Evolutionary conservation across 1,284 basidiomycete species (phyloP), one percentile per base, ranked within the genome.

Genomic region (Bjerkandera adusta): DNA sequence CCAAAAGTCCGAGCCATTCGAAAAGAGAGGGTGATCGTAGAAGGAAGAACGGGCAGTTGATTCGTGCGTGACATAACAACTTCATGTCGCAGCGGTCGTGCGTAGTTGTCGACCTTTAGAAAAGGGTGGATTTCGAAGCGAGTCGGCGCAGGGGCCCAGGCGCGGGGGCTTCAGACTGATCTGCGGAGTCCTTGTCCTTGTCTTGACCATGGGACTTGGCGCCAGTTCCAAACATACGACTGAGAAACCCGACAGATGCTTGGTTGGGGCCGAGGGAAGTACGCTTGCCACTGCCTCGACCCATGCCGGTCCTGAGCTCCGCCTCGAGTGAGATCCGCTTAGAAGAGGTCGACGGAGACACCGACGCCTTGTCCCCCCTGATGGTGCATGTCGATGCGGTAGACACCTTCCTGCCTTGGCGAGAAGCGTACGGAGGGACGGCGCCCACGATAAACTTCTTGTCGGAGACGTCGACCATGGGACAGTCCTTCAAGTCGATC

Each of bases 161-260:
- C 30, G 61, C 63, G 24, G 66, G 58, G 44, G 60, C 55, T 25
- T 70, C 64, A 29, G 54, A 49, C 47, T 63, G 58, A 52, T 69
- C 69, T 46, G 64, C 53, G 56, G 64, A 55, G 50, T 65, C 61
- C 54, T 54, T 54, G 45, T 69, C 56, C 56, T 54, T 48, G 45
- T 70, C 66, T 54, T 66, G 64, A 42, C 67, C 61, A 51, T 72
- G 70, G n/a, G 65, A 61, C 56, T 76, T 76, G 35, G 68, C 72
- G 43, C 75, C 75, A 16, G 75, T 75, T 37, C 73, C 81, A 76
- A 81, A 84, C 79, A 85, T 81, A 25, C 82, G 71, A 53, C 78
- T 82, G 37, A 85, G 67, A 61, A 84, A 83, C 29, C 73, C 69
- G 24, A 69, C 69, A 18, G 75, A 34, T 13, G 37, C 35, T 66